Evolutionary conservation across 2,329 filamentous ascomycete genomes (phyloP).

Genomic region (Arthrobotrys musiformis): DNA sequence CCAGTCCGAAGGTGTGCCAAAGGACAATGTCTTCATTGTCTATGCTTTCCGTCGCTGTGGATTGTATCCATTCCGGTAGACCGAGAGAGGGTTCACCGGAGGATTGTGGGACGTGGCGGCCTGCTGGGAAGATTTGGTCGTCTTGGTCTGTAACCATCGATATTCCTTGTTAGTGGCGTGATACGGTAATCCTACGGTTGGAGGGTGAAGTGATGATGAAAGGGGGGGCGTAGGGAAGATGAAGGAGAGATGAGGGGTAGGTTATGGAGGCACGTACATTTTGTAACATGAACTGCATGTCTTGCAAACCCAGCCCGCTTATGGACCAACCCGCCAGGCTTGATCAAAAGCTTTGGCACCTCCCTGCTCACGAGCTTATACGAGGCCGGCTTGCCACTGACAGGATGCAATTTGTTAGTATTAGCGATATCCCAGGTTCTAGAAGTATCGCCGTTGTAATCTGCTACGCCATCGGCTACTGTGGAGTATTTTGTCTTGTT

Average conservation of each 20-base stretch:
- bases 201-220: neutral
- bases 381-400: constrained; percentile 82
- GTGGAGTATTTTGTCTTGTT: constrained; percentile 83
- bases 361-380: constrained; percentile 93
- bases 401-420: constrained; percentile 81
- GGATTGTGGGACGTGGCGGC: constrained; percentile 87
- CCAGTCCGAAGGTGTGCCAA: constrained; percentile 93
- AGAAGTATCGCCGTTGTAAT: constrained; percentile 82
- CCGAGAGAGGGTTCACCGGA: constrained; percentile 80
- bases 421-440: constrained; percentile 93
- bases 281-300: constrained; percentile 88
- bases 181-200: neutral
- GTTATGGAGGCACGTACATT: constrained; percentile 71
- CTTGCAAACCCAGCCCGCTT: constrained; percentile 88
- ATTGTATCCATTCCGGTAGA: constrained; percentile 77
- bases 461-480: constrained; percentile 74
- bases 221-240: neutral
- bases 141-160: constrained; percentile 73
- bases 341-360: constrained; percentile 80
- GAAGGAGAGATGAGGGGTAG: neutral
- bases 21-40: constrained; percentile 87
- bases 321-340: constrained; percentile 83
- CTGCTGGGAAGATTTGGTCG: constrained; percentile 83
- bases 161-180: neutral
- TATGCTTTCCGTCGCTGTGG: constrained; percentile 69